phyloP scores from a whole-genome alignment of 2,329 filamentous ascomycete species.

The Venturia oleaginea region DNA sequence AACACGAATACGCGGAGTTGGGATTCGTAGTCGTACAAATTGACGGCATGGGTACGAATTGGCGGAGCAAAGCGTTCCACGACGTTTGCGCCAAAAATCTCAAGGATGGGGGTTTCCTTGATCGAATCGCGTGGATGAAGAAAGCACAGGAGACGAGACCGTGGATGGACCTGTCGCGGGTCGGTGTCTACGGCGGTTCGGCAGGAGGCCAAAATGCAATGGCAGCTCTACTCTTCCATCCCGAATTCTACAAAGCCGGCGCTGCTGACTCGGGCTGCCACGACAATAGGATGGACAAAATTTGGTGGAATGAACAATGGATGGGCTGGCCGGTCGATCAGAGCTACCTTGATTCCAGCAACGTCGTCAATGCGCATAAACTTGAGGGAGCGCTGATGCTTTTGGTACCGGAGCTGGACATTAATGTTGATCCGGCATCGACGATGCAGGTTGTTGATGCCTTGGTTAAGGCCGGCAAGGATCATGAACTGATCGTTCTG shows the following conservation, averaged over 20 bases:
- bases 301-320: conserved; percentile 23
- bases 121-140: conserved; percentile 24
- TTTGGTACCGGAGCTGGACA: conserved; percentile 26
- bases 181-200: conserved; percentile 20
- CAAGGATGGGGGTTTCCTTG: conserved; percentile 23
- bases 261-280: conserved; percentile 23
- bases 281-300: conserved; percentile 24
- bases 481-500: conserved; percentile 20
- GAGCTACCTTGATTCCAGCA: conserved; percentile 21
- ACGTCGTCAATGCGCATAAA: conserved; percentile 20
- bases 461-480: conserved; percentile 19
- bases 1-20: conserved; percentile 19
- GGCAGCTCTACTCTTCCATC: conserved; percentile 22
- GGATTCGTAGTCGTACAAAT: conserved; percentile 23
- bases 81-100: conserved; percentile 22
- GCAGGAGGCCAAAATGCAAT: conserved; percentile 24
- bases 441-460: conserved; percentile 24
- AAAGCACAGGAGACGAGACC: conserved; percentile 20
- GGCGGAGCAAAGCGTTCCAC: conserved; percentile 25
- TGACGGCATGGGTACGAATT: conserved; percentile 25
- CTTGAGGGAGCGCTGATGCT: conserved; percentile 19
- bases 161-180: conserved; percentile 21
- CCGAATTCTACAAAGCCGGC: conserved; percentile 23
- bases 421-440: conserved; percentile 24
- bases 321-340: conserved; percentile 23